Conservation (phyloP, 805 yeast genomes). For the Teunomyces aglyptinius region DNA sequence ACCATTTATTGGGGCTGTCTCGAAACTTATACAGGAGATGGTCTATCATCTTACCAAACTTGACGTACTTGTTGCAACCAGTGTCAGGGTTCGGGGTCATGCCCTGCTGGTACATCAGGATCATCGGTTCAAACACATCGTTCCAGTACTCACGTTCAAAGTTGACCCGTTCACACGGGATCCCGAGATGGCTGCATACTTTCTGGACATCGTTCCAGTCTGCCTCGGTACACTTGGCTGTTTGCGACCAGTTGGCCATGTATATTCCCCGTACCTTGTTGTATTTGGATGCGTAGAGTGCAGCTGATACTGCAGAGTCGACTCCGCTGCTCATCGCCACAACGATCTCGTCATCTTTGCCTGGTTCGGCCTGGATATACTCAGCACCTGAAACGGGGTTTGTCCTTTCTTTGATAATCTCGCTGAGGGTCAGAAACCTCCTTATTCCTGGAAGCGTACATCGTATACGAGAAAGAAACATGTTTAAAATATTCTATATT, state of each 20-base stretch:
- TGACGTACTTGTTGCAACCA: constrained; percentile 78
- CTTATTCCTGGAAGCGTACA: background rate
- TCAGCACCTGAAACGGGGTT: constrained; percentile 1
- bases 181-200: constrained; percentile 57
- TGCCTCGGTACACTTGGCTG: constrained; percentile 70
- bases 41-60: constrained; percentile 76
- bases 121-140: constrained; percentile 91
- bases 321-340: constrained; percentile 98
- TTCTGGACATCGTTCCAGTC: constrained; percentile 85
- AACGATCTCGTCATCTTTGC: constrained; percentile 55
- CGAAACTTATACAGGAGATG: constrained; percentile 40
- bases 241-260: constrained; percentile 88
- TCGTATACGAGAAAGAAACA: background rate
- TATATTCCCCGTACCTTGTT: constrained; percentile 74
- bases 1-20: constrained; percentile 47
- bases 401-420: constrained; percentile 4
- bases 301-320: constrained; percentile 88
- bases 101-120: constrained; percentile 67
- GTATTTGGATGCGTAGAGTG: constrained; percentile 53
- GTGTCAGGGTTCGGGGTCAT: constrained; percentile 94
- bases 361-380: constrained; percentile 46
- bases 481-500: background rate
- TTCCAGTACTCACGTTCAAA: constrained; percentile 93
- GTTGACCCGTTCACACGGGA: constrained; percentile 73
- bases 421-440: background rate